Evolutionary conservation across 78 protist genomes (phyloP).

Genomic region (Tieghemostelium lacteum): DNA sequence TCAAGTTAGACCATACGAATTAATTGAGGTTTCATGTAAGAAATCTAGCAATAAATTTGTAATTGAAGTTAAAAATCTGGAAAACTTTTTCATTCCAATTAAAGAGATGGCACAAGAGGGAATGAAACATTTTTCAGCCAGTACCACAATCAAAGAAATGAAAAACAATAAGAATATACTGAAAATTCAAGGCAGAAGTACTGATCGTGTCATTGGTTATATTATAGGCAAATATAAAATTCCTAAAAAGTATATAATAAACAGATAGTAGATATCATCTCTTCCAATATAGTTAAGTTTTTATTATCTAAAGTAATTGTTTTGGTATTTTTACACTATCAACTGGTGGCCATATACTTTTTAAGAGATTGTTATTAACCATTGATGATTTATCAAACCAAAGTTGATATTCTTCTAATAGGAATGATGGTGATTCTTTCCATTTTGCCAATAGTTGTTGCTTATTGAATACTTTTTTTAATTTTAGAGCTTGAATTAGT

Average conservation of each 20-base stretch:
- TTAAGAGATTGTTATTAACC: background rate
- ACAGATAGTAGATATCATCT: background rate
- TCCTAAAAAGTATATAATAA: slow-evolving; percentile 18
- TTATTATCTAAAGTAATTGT: background rate
- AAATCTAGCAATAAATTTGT: slow-evolving; percentile 40
- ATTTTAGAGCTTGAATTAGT: slow-evolving; percentile 5
- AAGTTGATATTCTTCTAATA: slow-evolving; percentile 23
- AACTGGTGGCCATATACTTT: slow-evolving; percentile 63
- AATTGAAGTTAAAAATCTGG: slow-evolving; percentile 19
- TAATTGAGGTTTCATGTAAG: background rate
- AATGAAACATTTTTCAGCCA: slow-evolving; percentile 58
- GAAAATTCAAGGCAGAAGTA: slow-evolving; percentile 60
- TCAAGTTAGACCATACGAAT: background rate
- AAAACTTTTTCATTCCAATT: slow-evolving; percentile 4
- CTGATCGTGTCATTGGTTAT: slow-evolving; percentile 7
- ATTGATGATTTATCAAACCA: slow-evolving; percentile 39
- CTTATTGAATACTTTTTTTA: background rate
- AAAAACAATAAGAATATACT: background rate
- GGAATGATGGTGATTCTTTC: slow-evolving; percentile 53
- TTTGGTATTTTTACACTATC: slow-evolving; percentile 12
- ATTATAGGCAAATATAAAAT: slow-evolving; percentile 32
- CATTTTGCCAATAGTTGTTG: slow-evolving; percentile 10
- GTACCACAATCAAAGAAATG: slow-evolving; percentile 18
- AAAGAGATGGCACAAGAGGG: slow-evolving; percentile 65
- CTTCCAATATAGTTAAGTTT: background rate